phyloP scores from a whole-genome alignment of 1,284 basidiomycete species.

The Grifola frondosa region DNA sequence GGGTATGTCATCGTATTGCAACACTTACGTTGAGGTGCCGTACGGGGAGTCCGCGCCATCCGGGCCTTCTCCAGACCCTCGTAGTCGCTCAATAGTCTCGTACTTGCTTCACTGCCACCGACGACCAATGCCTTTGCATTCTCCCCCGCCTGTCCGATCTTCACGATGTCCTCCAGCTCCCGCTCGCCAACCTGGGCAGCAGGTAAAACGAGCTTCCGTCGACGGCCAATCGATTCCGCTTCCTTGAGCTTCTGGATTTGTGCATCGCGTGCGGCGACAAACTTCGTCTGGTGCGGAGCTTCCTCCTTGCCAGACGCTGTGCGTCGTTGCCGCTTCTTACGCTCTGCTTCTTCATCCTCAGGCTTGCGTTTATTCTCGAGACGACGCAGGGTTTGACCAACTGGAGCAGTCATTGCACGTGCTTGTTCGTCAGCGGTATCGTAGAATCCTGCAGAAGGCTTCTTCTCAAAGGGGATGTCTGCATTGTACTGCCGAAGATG shows the following conservation, averaged over 20 bases:
- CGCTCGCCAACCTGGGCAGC: conserved; percentile 93
- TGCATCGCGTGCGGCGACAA: conserved; percentile 90
- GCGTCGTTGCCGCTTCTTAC: conserved; percentile 82
- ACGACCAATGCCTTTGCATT: conserved; percentile 75
- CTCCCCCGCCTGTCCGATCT: conserved; percentile 94
- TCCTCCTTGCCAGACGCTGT: conserved; percentile 53
- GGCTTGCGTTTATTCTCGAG: conserved; percentile 92
- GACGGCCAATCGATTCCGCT: conserved; percentile 90
- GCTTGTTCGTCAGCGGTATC: conserved; percentile 95
- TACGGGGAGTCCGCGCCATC: conserved; percentile 91
- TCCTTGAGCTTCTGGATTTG: conserved; percentile 98
- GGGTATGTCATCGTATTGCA: conserved; percentile 1
- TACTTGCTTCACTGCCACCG: conserved; percentile 82
- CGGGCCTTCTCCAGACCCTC: conserved; percentile 84
- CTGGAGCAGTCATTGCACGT: conserved; percentile 83
- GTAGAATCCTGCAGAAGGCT: conserved; percentile 93
- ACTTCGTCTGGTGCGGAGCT: conserved; percentile 80
- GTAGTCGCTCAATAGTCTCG: conserved; percentile 87
- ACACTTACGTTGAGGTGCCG: conserved; percentile 86
- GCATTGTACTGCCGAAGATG: conserved; percentile 76
- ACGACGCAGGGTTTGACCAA: conserved; percentile 87
- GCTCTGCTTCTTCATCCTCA: conserved; percentile 85
- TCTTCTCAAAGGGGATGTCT: conserved; percentile 99
- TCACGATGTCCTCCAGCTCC: conserved; percentile 98
- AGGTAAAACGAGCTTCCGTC: conserved; percentile 86